Conservation (phyloP, 768 basidiomycete species). For the Royoungia palumana region DNA sequence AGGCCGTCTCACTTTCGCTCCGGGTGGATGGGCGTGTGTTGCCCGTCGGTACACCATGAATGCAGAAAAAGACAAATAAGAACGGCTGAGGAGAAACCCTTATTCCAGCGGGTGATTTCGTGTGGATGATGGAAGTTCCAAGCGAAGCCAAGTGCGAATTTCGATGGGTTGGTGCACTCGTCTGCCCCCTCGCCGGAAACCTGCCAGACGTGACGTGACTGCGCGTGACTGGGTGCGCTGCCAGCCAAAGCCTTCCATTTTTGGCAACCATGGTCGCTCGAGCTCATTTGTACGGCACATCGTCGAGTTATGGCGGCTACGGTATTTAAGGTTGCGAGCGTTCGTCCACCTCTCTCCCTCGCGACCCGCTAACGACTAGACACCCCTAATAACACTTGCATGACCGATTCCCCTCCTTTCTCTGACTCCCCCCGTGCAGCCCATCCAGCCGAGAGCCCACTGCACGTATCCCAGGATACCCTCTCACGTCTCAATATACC, state of each 20-base stretch:
- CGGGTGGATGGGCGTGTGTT: neutral
- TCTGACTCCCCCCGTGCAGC: conserved; percentile 18
- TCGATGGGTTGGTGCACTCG: conserved; percentile 18
- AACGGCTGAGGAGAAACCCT: neutral
- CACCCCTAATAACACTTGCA: conserved; percentile 9
- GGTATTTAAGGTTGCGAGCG: conserved; percentile 20
- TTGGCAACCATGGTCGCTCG: conserved; percentile 21
- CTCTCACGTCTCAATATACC: neutral
- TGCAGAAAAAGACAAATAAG: conserved; percentile 7
- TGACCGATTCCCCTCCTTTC: conserved; percentile 17
- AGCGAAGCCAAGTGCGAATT: conserved; percentile 31
- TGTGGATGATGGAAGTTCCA: conserved; percentile 32
- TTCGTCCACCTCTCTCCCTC: neutral
- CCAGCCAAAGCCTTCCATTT: conserved; percentile 21
- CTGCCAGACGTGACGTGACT: conserved; percentile 28
- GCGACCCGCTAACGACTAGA: conserved; percentile 12
- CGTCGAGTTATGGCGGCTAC: conserved; percentile 21
- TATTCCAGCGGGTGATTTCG: conserved; percentile 10
- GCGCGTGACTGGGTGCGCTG: conserved; percentile 10
- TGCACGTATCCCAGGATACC: conserved; percentile 10
- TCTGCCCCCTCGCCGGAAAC: conserved; percentile 21
- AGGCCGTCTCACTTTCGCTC: neutral
- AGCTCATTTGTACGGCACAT: no score
- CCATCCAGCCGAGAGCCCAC: conserved; percentile 2
- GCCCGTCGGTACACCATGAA: neutral